Evolutionary conservation across 257 asterid species (phyloP).

Genomic region (Ballota nigra): DNA sequence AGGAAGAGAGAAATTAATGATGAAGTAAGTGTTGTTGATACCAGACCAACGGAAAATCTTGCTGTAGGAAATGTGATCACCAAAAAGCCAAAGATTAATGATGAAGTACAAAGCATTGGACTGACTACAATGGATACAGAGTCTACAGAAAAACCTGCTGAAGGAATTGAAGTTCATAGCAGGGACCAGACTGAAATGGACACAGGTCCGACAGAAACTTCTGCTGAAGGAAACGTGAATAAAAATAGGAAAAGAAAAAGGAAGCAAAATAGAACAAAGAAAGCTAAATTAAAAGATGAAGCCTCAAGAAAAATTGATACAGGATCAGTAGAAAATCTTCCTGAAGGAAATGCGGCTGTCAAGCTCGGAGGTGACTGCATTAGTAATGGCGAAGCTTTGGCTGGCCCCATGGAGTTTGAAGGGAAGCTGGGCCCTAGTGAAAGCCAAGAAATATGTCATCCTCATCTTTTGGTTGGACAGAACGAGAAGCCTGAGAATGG

Average conservation of each 20-base stretch:
- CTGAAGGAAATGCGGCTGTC: background rate
- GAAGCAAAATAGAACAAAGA: background rate
- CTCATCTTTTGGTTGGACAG: background rate
- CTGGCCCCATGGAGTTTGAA: conserved; percentile 7
- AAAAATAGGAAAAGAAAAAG: conserved; percentile 5
- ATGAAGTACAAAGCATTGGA: background rate
- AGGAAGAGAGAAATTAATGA: background rate
- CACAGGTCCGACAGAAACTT: conserved; percentile 11
- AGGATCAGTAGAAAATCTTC: background rate
- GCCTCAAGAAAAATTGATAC: background rate
- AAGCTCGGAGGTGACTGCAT: background rate
- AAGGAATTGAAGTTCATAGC: conserved; percentile 22
- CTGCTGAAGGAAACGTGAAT: conserved; percentile 22
- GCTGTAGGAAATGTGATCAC: conserved; percentile 22
- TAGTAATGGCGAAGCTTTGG: background rate
- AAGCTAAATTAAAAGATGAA: conserved; percentile 9
- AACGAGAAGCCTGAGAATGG: too few species aligned
- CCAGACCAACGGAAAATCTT: conserved; percentile 15
- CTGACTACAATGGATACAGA: background rate
- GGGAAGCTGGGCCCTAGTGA: conserved; percentile 19
- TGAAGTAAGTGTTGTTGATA: conserved; percentile 21
- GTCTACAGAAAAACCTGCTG: conserved; percentile 2
- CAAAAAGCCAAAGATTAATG: background rate
- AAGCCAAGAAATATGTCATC: background rate
- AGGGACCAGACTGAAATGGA: conserved; percentile 18